A percentile compares a stretch with the other conserved stretches of the same genome.
These are phyloP conservation scores for Stenocarpella maydis DNA, from an alignment of 2,329 filamentous ascomycete species.

Conservation along the genomic window DNA sequence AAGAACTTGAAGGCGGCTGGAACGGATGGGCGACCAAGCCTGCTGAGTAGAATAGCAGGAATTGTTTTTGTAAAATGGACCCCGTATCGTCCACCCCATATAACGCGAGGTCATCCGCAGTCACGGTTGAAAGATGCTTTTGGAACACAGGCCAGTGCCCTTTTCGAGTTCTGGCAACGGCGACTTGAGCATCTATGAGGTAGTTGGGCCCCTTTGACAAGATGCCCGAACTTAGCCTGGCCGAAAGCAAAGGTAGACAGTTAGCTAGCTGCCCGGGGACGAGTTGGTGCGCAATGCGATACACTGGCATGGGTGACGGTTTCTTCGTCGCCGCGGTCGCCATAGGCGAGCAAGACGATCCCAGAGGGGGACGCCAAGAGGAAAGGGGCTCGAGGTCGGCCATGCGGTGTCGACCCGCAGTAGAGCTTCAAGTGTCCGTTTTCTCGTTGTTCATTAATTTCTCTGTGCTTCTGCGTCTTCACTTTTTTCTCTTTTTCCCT, in stretches of 20 bases:
- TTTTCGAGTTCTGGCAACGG: too few relatives aligned
- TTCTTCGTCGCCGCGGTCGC: too few relatives aligned
- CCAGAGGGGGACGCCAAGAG: background rate
- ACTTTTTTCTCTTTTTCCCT: background rate
- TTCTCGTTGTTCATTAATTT: background rate
- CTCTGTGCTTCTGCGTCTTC: background rate
- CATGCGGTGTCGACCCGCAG: background rate
- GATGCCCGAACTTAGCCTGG: too few relatives aligned
- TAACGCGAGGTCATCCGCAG: background rate
- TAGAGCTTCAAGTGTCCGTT: background rate
- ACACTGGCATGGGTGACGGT: too few relatives aligned
- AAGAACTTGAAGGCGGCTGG: background rate
- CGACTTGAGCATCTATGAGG: too few relatives aligned
- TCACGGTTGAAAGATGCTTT: background rate
- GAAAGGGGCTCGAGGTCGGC: too few relatives aligned
- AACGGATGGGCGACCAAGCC: background rate
- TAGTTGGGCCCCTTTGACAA: too few relatives aligned
- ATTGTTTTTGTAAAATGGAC: background rate
- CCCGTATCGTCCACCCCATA: too few relatives aligned
- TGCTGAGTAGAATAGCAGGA: slow-evolving; percentile 18
- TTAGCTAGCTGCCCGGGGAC: too few relatives aligned
- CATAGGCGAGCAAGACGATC: too few relatives aligned
- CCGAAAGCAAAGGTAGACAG: too few relatives aligned
- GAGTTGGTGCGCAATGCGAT: too few relatives aligned
- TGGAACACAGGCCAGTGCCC: background rate